Percentiles rank a stretch among this genome's conserved stretches.
Conservation (phyloP, 2,329 filamentous ascomycete genomes). For the Aschersonia sp. region DNA sequence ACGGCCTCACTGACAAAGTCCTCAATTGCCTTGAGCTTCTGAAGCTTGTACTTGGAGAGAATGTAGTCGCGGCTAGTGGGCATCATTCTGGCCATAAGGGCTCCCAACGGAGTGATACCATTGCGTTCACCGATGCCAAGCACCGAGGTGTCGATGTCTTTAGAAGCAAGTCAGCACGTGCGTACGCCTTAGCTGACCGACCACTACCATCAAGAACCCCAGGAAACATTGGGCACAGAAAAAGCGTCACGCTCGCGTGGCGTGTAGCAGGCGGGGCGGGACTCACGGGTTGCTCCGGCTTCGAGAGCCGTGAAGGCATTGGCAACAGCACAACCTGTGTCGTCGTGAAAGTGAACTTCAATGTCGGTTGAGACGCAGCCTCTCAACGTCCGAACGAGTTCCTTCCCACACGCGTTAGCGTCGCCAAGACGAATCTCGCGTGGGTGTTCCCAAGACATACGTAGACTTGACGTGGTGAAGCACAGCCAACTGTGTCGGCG, state of each 20-base stretch:
- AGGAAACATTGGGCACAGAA: too few relatives aligned
- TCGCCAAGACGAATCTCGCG: neutral
- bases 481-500: conserved; percentile 85
- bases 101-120: conserved; percentile 6
- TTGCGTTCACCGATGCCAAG: conserved; percentile 6
- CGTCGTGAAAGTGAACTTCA: conserved; percentile 81
- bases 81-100: conserved; percentile 21
- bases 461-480: conserved; percentile 74
- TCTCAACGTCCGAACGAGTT: conserved; percentile 69
- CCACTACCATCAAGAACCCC: too few relatives aligned
- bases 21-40: conserved; percentile 76
- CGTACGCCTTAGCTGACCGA: neutral
- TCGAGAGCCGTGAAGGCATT: conserved; percentile 80
- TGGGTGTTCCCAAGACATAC: neutral
- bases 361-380: conserved; percentile 47
- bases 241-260: too few relatives aligned
- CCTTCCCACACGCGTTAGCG: conserved; percentile 13
- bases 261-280: neutral
- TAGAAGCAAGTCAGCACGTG: neutral
- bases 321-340: conserved; percentile 77
- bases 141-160: conserved; percentile 4
- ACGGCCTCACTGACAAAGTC: conserved; percentile 50
- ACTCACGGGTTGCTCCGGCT: conserved; percentile 57
- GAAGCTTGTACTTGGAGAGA: conserved; percentile 51
- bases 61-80: conserved; percentile 7